Base-by-base conservation (phyloP, 2,329 filamentous ascomycete genomes). In the Penicillium verrucosum region DNA sequence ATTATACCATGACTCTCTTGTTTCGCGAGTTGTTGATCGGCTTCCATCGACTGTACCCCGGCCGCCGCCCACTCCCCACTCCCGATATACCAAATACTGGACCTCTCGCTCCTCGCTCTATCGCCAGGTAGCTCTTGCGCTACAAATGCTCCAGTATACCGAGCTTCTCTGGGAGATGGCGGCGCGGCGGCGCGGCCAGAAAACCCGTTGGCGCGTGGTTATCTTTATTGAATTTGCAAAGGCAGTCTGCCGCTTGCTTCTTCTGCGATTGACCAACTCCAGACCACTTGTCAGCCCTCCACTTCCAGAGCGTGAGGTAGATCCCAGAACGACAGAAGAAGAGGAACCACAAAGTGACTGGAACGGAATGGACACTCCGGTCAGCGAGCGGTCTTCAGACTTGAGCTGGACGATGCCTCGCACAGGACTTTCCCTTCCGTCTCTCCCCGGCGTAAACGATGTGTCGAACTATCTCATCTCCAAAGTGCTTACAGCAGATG, bases 151-250 rank as follows among this genome's bases (percentile, higher is more conserved):
- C 27, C 89, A 94, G 65, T 97, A 97, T 71, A 96, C 92, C 0
- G 91, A 99, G 76, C 80, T 99, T 30, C 78, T 99, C n/a, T 94
- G 93, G 83, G 94, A 99, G 73, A 99, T 99, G 94, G 85, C 89
- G 29, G 92, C 92, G 29, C 95, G 96, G 75, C 84, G 93, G 47
- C 87, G 87, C 60, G 92, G 89, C 43, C 84, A 95, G 73, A 86
- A 84, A 68, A 77, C 88, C 27, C 85, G 92, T 30, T 99, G 94
- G 94, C 86, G 90, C 50, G 85, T 95, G 0, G 85, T 97, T 6
- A 86, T 97, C 11, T 71, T 95, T 4, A 80, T 99, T 23, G 94
- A 99, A 76, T 82, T 85, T 0, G 79, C 94, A 69, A 97, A 97
- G 75, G 92, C 93, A 2, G 65, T 94, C 9, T 97, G 93, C 71